Base-by-base conservation (phyloP, 2,329 filamentous ascomycete genomes). In the Aureobasidium uvarum region DNA sequence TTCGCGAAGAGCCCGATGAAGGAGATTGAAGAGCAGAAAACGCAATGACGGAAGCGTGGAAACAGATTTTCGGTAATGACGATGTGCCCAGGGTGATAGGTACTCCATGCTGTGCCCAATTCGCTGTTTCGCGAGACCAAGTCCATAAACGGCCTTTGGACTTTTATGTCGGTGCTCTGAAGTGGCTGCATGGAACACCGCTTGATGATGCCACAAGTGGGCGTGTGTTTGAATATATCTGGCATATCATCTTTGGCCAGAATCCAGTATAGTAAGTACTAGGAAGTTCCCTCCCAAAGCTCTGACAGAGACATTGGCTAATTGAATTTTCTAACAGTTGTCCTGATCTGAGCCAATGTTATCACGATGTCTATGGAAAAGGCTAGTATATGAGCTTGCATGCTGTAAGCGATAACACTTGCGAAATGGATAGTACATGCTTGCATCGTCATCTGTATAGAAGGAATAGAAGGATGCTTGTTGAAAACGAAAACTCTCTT, bases 211-310 rank as follows among this genome's bases (percentile, higher is more conserved):
- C 76, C 46, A 74, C 84, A 36, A 83, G 80, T 66, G 83, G 84
- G 4, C 73, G 83, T 23, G 79, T 85, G 10, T 78, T 85, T 74
- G 84, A 86, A 69, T 85, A 85, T 72, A 81, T 80, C 14, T 86
- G 84, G 84, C 84, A 85, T 33, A 51, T 51, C 28, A 51, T 51
- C 1, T 51, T 51, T 20, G 48, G 48, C n/a, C 48, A n/a, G 8
- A 18, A 51, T 5, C 48, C 48, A 51, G 8, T 51, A n/a, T 51
- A 51, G 48, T 51, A 51, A 33, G 25, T 25, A 25, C 25, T 25
- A 25, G 25, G 25, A 25, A 25, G 25, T 25, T 25, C 25, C 25
- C 25, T 25, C 25, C 25, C 25, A 2, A 25, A 25, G 25, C 25
- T 25, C 25, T 25, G 25, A 25, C 25, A 25, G 4, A 25, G 25